Conservation (phyloP, 2,329 filamentous ascomycete species). For the Neurospora sp. region DNA sequence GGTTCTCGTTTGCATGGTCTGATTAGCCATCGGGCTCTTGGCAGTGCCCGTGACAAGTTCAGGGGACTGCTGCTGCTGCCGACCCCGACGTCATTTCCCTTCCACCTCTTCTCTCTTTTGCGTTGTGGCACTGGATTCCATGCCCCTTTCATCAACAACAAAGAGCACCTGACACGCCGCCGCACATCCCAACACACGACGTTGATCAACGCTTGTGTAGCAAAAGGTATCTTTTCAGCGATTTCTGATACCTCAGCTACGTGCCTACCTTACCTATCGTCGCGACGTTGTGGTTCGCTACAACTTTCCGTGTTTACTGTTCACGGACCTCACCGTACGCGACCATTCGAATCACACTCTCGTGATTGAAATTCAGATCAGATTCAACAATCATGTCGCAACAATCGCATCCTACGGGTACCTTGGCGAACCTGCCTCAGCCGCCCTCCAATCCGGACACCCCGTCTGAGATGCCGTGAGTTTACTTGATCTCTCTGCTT, state of each 20-base stretch:
- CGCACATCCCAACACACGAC: background rate
- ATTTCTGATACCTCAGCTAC: background rate
- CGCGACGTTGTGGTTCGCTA: background rate
- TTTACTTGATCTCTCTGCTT: conserved; percentile 12
- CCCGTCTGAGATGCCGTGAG: conserved; percentile 83
- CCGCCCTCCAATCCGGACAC: conserved; percentile 75
- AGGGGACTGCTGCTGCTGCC: background rate
- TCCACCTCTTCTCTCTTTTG: background rate
- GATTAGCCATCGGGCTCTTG: background rate
- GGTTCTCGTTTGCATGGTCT: background rate
- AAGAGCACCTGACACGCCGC: background rate
- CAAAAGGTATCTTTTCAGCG: no score
- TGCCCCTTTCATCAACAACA: background rate
- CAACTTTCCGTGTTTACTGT: background rate
- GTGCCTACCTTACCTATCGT: background rate
- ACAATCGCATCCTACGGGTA: conserved; percentile 54
- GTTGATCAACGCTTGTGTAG: background rate
- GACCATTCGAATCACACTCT: background rate
- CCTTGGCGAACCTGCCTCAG: conserved; percentile 61
- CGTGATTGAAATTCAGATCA: background rate
- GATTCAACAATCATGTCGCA: conserved; percentile 19
- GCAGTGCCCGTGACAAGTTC: background rate
- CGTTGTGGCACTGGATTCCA: background rate
- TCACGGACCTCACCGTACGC: background rate
- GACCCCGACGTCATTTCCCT: background rate